phyloP scores from a whole-genome alignment of 106 monocot species.

The Xerophyta viscosa region DNA sequence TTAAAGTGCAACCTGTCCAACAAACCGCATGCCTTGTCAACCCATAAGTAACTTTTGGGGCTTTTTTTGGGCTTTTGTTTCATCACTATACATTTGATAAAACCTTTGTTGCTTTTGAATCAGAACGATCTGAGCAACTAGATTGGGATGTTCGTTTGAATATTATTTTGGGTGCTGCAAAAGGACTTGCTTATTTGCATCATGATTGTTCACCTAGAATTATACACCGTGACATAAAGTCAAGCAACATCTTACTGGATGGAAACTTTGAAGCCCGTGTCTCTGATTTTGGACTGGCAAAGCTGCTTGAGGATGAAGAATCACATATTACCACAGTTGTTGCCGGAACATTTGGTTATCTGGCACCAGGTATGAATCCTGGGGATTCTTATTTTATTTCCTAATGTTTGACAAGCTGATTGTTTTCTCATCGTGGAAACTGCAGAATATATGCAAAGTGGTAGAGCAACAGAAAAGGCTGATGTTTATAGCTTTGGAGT shows the following conservation, averaged over 20 bases:
- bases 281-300: constrained; percentile 97
- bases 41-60: no score
- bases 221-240: constrained; percentile 98
- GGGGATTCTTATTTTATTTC: no score
- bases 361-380: constrained; percentile 95
- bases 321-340: constrained; percentile 96
- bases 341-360: constrained; percentile 98
- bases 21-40: no score
- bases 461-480: constrained; percentile 91
- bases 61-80: no score
- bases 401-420: no score
- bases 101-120: constrained; percentile 12
- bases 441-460: constrained; percentile 98
- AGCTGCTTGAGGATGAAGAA: constrained; percentile 86
- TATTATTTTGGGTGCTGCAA: constrained; percentile 93
- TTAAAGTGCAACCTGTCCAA: no score
- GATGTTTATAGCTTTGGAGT: constrained; percentile 99
- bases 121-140: constrained; percentile 82
- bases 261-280: constrained; percentile 88
- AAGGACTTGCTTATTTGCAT: constrained; percentile 92
- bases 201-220: constrained; percentile 98
- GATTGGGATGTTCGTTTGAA: constrained; percentile 95
- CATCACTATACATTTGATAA: no score
- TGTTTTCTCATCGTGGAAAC: no score
- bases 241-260: constrained; percentile 97